Evolutionary conservation across 1,139 yeast genomes (phyloP), one percentile per base, ranked within the genome.

Genomic region (Candida frijolesensis): DNA sequence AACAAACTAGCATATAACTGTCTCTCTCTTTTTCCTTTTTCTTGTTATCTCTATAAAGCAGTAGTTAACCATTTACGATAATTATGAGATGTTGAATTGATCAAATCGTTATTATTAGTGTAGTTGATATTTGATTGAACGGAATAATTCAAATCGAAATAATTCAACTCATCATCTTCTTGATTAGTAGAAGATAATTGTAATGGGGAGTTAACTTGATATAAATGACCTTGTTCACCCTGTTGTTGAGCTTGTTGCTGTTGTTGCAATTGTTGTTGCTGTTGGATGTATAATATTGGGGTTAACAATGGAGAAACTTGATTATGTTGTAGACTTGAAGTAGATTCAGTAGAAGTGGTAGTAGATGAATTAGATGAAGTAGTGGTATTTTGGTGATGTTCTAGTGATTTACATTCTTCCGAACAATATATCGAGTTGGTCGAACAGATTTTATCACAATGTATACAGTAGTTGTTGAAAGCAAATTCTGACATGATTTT

Each of bases 391-490:
- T 49, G 42, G 15, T 33, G 29, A 10, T 33, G 50, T 27, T 42
- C 90, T 45, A 66, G 61, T 29, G 60, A 56, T 64, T 75, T 79
- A 62, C 91, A 85, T 35, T 68, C 71, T 12, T 79, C 82, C 4
- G 86, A 82, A 65, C 91, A 85, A 70, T 85, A 85, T 42, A 82
- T 76, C 25, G 78, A 68, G 57, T 72, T 76, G 25, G 74, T 71
- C 10, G 72, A 61, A 60, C 88, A 83, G 55, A 83, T 70, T 66
- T 80, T 79, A 58, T 84, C 89, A 66, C 89, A 84, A 48, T 82
- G 80, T 48, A 83, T 74, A 65, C 89, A 84, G 68, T 80, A 84
- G 65, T 84, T 86, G 67, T 84, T 82, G 66, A 84, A 84, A 42
- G 87, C 86, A 53, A 69, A 66, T 58, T 70, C 74, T 33, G 71